phyloP scores from a whole-genome alignment of 805 yeast genomes.

The Ascoidea rubescens region DNA sequence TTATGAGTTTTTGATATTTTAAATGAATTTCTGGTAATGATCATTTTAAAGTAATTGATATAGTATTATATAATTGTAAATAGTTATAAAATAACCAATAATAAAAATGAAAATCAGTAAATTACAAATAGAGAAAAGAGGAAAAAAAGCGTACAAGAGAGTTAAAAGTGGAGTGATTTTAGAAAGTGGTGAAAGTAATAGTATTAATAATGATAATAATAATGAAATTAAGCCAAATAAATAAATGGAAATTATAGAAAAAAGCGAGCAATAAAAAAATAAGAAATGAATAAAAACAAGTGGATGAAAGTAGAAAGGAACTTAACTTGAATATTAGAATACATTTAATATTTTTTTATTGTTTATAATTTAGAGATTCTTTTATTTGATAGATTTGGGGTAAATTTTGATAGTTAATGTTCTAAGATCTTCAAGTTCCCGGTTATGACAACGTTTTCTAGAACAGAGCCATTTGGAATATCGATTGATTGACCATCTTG shows the following conservation, averaged over 20 bases:
- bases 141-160: neutral
- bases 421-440: constrained; percentile 92
- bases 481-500: constrained; percentile 95
- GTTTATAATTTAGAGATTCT: neutral
- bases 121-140: neutral
- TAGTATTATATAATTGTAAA: too few relatives aligned
- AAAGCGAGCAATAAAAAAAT: neutral
- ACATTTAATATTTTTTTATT: too few relatives aligned
- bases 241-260: neutral
- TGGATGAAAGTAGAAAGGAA: neutral
- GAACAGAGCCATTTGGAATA: constrained; percentile 89
- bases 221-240: neutral
- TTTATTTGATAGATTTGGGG: neutral
- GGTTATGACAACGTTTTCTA: constrained; percentile 94
- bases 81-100: too few relatives aligned
- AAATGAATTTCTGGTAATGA: too few relatives aligned
- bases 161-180: neutral
- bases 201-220: neutral
- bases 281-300: neutral
- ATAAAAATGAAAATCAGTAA: neutral
- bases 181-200: neutral
- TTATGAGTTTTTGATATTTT: too few relatives aligned
- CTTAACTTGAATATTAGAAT: too few relatives aligned
- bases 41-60: too few relatives aligned
- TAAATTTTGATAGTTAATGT: constrained; percentile 31